phyloP scores from a whole-genome alignment of 495 filamentous ascomycete genomes.

The Penicillium robsamsonii region DNA sequence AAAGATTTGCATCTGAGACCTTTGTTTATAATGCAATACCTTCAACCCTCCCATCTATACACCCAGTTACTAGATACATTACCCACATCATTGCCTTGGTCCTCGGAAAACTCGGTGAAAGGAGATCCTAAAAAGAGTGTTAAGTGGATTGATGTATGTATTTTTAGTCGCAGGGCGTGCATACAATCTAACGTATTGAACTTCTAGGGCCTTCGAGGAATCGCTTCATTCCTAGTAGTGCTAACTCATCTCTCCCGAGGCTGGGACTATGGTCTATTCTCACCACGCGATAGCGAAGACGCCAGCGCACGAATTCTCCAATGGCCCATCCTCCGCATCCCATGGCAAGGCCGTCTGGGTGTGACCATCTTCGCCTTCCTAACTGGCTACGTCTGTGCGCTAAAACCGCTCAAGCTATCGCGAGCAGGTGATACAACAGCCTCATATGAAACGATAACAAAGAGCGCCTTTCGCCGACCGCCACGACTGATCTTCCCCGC shows the following conservation, averaged over 20 bases:
- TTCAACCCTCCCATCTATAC: constrained; percentile 31
- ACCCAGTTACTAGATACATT: constrained; percentile 34
- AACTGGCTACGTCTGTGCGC: constrained; percentile 66
- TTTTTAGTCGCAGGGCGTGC: neutral
- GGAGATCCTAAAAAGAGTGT: constrained; percentile 56
- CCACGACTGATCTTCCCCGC: constrained; percentile 64
- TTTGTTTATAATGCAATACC: constrained; percentile 20
- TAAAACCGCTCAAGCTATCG: constrained; percentile 62
- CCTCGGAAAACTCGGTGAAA: constrained; percentile 26
- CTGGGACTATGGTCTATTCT: constrained; percentile 59
- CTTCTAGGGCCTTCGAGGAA: constrained; percentile 62
- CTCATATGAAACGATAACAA: constrained; percentile 54
- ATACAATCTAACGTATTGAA: neutral
- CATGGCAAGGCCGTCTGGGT: constrained; percentile 63
- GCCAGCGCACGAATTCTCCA: constrained; percentile 54
- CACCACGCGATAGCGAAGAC: constrained; percentile 49
- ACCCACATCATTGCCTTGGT: constrained; percentile 32
- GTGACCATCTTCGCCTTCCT: constrained; percentile 67
- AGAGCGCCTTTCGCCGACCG: constrained; percentile 63
- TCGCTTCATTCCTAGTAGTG: constrained; percentile 65
- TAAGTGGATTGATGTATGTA: constrained; percentile 68
- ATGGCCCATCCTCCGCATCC: constrained; percentile 59
- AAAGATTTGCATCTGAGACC: neutral
- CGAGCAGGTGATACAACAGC: constrained; percentile 53
- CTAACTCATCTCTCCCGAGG: constrained; percentile 63